Evolutionary conservation across 1,284 basidiomycete species (phyloP).

Genomic region (Crocinoboletus sp.): DNA sequence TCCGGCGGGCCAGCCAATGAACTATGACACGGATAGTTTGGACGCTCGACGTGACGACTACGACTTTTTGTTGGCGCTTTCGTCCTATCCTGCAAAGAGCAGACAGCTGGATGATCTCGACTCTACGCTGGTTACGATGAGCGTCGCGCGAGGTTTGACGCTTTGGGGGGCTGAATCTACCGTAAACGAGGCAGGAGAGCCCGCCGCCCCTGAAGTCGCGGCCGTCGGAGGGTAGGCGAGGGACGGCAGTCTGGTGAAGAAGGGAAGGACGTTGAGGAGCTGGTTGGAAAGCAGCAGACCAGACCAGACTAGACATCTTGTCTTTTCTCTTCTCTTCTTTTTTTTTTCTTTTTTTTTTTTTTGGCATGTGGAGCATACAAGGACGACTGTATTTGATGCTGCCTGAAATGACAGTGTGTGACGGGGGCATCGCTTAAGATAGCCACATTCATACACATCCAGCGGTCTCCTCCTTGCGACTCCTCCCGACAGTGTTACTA

Average conservation of each 20-base stretch:
- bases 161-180: conserved; percentile 34
- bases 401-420: conserved; percentile 13
- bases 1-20: conserved; percentile 13
- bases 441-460: conserved; percentile 12
- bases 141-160: conserved; percentile 39
- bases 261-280: too few relatives aligned
- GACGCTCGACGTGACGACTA: conserved; percentile 36
- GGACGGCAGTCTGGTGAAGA: too few relatives aligned
- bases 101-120: conserved; percentile 38
- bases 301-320: too few relatives aligned
- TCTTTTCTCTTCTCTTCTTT: too few relatives aligned
- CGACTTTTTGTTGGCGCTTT: conserved; percentile 41
- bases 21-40: conserved; percentile 9
- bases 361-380: not conserved
- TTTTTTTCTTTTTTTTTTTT: not conserved
- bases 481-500: not conserved
- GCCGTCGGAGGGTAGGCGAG: too few relatives aligned
- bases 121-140: conserved; percentile 39
- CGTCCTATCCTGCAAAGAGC: conserved; percentile 35
- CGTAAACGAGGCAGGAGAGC: not conserved
- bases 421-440: conserved; percentile 18
- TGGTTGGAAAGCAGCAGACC: too few relatives aligned
- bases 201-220: conserved; percentile 4
- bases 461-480: conserved; percentile 6
- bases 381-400: conserved; percentile 6